These are phyloP conservation scores for Amesomyces nigricolor DNA, from an alignment of 2,329 filamentous ascomycete species.

Conservation along the genomic window DNA sequence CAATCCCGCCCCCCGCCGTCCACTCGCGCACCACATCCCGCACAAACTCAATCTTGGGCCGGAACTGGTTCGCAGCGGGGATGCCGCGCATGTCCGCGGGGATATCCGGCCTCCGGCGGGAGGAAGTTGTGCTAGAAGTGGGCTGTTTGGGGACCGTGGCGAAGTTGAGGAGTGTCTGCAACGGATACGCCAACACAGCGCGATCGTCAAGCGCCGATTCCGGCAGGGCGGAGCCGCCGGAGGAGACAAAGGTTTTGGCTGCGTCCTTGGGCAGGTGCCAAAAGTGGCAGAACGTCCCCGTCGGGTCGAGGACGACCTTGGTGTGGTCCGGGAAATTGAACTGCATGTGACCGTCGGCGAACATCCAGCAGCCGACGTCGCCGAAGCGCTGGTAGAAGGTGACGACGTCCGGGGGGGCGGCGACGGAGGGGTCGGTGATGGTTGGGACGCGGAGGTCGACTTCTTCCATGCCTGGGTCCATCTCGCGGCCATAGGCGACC, in stretches of 20 bases:
- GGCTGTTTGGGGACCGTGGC: conserved; percentile 43
- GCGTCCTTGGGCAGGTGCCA: conserved; percentile 70
- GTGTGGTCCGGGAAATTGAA: conserved; percentile 88
- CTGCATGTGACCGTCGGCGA: conserved; percentile 73
- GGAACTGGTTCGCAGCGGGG: conserved; percentile 66
- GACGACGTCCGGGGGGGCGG: conserved; percentile 54
- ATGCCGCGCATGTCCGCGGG: conserved; percentile 56
- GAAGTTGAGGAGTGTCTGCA: conserved; percentile 70
- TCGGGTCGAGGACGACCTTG: conserved; percentile 70
- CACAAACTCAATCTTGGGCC: conserved; percentile 69
- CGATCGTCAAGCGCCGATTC: conserved; percentile 66
- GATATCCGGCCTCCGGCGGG: conserved; percentile 54
- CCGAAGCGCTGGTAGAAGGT: conserved; percentile 78
- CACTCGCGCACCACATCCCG: conserved; percentile 63
- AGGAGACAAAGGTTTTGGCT: conserved; percentile 56
- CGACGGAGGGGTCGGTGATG: conserved; percentile 34
- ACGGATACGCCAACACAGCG: conserved; percentile 63
- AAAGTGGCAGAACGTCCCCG: conserved; percentile 71
- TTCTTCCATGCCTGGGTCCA: conserved; percentile 48
- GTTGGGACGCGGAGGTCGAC: conserved; percentile 37
- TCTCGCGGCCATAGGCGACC: conserved; percentile 68
- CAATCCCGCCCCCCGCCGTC: conserved; percentile 63
- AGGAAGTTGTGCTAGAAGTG: conserved; percentile 30
- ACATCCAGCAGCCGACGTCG: conserved; percentile 76
- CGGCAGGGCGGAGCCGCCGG: conserved; percentile 53